These are phyloP conservation scores for Heterobasidion parviporum DNA, from an alignment of 1,284 basidiomycete species.

Conservation along the genomic window DNA sequence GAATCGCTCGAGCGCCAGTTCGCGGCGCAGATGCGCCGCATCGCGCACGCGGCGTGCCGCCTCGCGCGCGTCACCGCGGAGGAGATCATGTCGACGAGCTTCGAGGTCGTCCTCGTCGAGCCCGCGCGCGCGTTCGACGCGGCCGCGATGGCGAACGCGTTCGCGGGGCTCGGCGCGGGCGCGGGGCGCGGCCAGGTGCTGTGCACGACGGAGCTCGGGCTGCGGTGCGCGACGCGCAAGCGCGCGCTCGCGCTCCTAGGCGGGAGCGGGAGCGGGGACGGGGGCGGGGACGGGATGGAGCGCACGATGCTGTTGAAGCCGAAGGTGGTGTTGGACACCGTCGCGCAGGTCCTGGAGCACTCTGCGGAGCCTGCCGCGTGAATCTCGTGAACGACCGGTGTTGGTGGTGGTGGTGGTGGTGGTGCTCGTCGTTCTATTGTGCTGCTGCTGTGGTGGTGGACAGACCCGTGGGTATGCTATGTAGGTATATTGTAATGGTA, in stretches of 20 bases:
- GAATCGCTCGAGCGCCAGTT: constrained; percentile 43
- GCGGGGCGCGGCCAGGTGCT: constrained; percentile 41
- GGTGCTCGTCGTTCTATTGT: background rate
- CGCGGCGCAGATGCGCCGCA: constrained; percentile 49
- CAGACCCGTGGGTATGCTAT: background rate
- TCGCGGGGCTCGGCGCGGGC: constrained; percentile 40
- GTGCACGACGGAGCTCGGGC: constrained; percentile 62
- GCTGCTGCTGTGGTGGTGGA: background rate
- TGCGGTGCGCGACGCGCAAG: constrained; percentile 52
- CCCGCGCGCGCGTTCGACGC: constrained; percentile 41
- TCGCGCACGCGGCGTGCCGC: constrained; percentile 51
- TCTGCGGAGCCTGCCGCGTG: background rate
- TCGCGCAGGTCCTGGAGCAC: constrained; percentile 10
- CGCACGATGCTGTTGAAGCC: constrained; percentile 53
- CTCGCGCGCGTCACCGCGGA: constrained; percentile 55
- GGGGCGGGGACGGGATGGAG: constrained; percentile 36
- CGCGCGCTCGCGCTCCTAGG: constrained; percentile 16
- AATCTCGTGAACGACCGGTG: background rate
- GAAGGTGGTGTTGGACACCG: constrained; percentile 57
- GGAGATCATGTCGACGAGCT: constrained; percentile 65
- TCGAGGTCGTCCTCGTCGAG: constrained; percentile 56
- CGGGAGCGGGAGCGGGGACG: constrained; percentile 18
- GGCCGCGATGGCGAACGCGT: constrained; percentile 55
- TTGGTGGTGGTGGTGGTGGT: background rate
- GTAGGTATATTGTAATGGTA: background rate